phyloP scores from a whole-genome alignment of 176 grass and related monocot species.

The Avena insularis region DNA sequence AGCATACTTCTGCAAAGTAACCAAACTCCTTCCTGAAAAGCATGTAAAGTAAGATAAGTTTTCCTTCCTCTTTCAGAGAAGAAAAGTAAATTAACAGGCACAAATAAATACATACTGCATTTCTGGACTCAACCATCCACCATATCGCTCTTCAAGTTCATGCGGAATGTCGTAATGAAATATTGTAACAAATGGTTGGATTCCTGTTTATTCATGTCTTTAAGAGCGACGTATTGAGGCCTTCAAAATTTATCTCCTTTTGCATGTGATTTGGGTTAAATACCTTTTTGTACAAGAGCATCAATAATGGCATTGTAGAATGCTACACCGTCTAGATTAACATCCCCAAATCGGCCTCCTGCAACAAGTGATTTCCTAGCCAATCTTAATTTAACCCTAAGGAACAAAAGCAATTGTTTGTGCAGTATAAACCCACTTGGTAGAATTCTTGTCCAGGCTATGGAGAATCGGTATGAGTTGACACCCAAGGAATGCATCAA shows the following conservation, averaged over 20 bases:
- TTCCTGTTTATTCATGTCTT: constrained; percentile 40
- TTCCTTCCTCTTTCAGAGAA: background rate
- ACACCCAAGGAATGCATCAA: constrained; percentile 62
- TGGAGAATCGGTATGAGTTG: constrained; percentile 82
- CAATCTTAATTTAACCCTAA: background rate
- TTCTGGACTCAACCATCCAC: constrained; percentile 65
- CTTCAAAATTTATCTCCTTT: background rate
- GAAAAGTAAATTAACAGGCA: background rate
- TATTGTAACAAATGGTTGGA: constrained; percentile 76
- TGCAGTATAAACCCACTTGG: constrained; percentile 53
- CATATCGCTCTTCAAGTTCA: constrained; percentile 69
- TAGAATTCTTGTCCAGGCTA: constrained; percentile 72
- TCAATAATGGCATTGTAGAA: constrained; percentile 66
- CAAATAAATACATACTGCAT: constrained; percentile 52
- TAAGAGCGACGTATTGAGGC: background rate
- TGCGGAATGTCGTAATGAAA: constrained; percentile 71
- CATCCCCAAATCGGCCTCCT: constrained; percentile 58
- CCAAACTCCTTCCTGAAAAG: constrained; percentile 69
- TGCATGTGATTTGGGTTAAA: background rate
- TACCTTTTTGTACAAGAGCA: constrained; percentile 53
- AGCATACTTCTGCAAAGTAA: constrained; percentile 64
- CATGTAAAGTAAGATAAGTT: background rate
- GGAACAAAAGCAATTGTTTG: background rate
- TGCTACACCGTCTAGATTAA: constrained; percentile 56
- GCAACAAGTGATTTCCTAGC: background rate